These are phyloP conservation scores for Sporobolomyces pararoseus DNA, from an alignment of 768 basidiomycete species.

Conservation along the genomic window DNA sequence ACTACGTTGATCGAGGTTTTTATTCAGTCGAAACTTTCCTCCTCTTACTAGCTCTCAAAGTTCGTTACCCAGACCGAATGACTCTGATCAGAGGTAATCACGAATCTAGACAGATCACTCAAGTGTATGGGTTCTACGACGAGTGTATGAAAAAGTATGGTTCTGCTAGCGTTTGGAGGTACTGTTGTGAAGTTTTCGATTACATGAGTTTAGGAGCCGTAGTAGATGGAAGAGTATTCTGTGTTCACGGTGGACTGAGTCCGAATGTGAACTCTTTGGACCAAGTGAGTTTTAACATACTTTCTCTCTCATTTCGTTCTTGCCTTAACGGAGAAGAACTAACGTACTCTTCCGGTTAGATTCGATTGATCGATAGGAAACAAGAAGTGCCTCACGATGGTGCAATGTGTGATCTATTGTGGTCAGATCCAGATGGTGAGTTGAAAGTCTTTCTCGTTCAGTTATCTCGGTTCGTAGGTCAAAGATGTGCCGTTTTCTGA, in stretches of 20 bases:
- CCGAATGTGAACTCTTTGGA: conserved; percentile 81
- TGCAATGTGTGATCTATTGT: conserved; percentile 96
- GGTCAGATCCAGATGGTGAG: conserved; percentile 97
- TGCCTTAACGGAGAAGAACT: neutral
- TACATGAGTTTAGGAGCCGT: conserved; percentile 90
- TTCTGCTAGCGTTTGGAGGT: conserved; percentile 88
- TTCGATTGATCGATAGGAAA: conserved; percentile 88
- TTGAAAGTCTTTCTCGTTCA: neutral
- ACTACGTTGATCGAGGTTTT: conserved; percentile 96
- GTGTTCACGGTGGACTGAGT: conserved; percentile 93
- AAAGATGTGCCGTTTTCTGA: neutral
- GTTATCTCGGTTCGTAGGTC: neutral
- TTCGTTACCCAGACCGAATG: conserved; percentile 94
- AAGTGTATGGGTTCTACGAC: conserved; percentile 62
- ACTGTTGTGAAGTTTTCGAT: conserved; percentile 98
- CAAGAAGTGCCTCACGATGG: conserved; percentile 98
- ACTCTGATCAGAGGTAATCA: conserved; percentile 97
- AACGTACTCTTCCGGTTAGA: too few relatives aligned
- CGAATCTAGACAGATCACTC: conserved; percentile 94
- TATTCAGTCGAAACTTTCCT: conserved; percentile 96
- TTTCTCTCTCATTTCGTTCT: neutral
- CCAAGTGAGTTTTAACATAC: conserved; percentile 63
- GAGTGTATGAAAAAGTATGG: conserved; percentile 97
- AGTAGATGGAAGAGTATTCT: conserved; percentile 95
- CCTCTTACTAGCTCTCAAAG: conserved; percentile 85